Evolutionary conservation across 2,329 filamentous ascomycete genomes (phyloP), one percentile per base, ranked within the genome.

Genomic region (Aspergillus calidoustus): DNA sequence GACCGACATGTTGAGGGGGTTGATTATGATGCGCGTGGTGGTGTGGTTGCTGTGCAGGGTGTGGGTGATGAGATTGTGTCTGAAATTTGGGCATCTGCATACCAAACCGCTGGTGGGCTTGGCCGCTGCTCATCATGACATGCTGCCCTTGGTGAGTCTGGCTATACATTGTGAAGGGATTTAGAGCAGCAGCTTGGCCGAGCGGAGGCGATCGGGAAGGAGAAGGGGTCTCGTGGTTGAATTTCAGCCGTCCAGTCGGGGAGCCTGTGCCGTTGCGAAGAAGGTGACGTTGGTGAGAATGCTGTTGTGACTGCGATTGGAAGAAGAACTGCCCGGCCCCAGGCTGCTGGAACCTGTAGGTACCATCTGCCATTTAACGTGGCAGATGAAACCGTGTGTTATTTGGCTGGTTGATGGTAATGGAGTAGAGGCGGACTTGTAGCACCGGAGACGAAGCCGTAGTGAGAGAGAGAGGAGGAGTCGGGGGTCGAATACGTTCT

Each of bases 311-410:
- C 72, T 76, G 75, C 63, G 77, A 72, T 74, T 78, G 75, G 66
- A 80, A 81, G 71, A 77, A 81, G 69, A 80, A 82, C 71, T 79
- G 80, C 76, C 80, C 80, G 78, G 79, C 78, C 76, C 79, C 80
- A 81, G 80, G 79, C 79, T 82, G 80, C 76, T 82, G 80, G 80
- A 81, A 82, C 77, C 81, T 80, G 78, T 81, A 82, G 76, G 79
- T 79, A 82, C 80, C 81, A 82, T 83, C 81, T 81, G 81, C 81
- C 81, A 83, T 83, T 79, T 82, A 82, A 79, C 78, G 78, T 74
- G 79, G 79, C 77, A 80, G 76, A 79, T 69, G 76, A 77, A 74
- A 79, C 77, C 76, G 74, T 70, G 72, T 66, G 67, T 73, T 74
- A 67, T 71, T 72, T 71, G 68, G 68, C 68, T 73, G 71, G 60